A percentile compares a stretch with the other conserved stretches of the same genome.
Evolutionary conservation across 345 rosid species (phyloP).

Genomic region (Linum trigynum): DNA sequence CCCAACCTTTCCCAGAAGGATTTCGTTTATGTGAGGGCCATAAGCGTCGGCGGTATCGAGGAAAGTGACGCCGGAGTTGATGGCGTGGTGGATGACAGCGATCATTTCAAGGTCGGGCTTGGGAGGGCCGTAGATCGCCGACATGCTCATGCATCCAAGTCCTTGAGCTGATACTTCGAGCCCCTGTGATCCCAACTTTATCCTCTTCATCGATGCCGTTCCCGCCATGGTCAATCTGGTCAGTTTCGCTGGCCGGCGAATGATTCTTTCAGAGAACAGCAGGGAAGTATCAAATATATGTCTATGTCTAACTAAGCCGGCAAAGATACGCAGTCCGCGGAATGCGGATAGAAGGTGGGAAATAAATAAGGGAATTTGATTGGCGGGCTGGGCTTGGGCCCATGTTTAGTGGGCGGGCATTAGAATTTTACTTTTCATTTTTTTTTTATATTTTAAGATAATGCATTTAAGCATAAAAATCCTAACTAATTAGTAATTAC

Average conservation of each 20-base stretch:
- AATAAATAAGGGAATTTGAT: too few species aligned
- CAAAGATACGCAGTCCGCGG: too few species aligned
- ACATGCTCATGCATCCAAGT: conserved; percentile 53
- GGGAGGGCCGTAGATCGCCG: conserved; percentile 36
- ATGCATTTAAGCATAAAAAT: too few species aligned
- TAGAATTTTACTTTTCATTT: too few species aligned
- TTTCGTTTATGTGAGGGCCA: conserved; percentile 42
- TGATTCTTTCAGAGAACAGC: too few species aligned
- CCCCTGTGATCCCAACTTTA: conserved; percentile 42
- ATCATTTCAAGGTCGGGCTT: conserved; percentile 44
- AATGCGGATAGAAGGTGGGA: too few species aligned
- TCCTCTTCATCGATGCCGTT: conserved; percentile 20
- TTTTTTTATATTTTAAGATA: too few species aligned
- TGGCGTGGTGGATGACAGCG: conserved; percentile 38
- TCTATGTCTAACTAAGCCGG: too few species aligned
- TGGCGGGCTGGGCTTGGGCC: too few species aligned
- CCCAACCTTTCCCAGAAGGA: conserved; percentile 38
- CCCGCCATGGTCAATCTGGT: neutral
- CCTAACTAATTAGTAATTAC: too few species aligned
- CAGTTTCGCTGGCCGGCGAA: neutral
- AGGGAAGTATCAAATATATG: too few species aligned
- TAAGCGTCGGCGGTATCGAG: conserved; percentile 43
- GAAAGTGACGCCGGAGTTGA: conserved; percentile 39
- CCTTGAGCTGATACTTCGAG: conserved; percentile 49
- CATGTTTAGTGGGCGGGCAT: too few species aligned